Base-by-base conservation (phyloP, 768 basidiomycete genomes). In the Russula compacta region DNA sequence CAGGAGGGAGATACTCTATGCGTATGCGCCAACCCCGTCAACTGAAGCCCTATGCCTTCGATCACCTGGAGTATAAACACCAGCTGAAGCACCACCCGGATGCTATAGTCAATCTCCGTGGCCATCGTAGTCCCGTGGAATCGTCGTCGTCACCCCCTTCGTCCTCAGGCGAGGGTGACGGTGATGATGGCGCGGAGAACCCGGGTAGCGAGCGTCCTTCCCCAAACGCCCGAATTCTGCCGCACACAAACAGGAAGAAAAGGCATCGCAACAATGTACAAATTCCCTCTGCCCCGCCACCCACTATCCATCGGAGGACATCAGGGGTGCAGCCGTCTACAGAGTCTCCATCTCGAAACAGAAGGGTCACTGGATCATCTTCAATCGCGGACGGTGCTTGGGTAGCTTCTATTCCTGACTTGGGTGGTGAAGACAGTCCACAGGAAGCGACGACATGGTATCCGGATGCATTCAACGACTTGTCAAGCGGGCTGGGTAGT, bases 21-120 rank as follows among this genome's bases (percentile, higher is more conserved):
- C 83, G 87, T 39, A 66, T 68, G 49, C 80, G 88, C 21, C 73
- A 78, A 36, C 70, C 77, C 40, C 74, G 78, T 19, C 88, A 90
- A 67, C 61, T 83, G 15, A 77, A 80, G 12, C 88, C 88, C 1
- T 90, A 84, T 66, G 76, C 75, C 11, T 77, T 78, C 38, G 87
- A 89, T 60, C 73, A 79, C 54, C 44, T 73, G 11, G 43, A 71
- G 40, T 89, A 89, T 69, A 78, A 81, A 58, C 70, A 71, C 14
- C 76, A 78, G 53, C 71, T 89, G 64, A 75, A 75, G 35, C 65
- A 69, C 0, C 79, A 78, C 62, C 87, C 86, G 3, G 89, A 89
- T 21, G 88, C 88, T 1, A 81, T 89, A 46, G 77, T 90, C 48
- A 83, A 80, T 58, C 58, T 77, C 29, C 71, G 68, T 50, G 77